Base-by-base conservation (phyloP, 164 flowering plant species). In the Stephania yunnanensis region DNA sequence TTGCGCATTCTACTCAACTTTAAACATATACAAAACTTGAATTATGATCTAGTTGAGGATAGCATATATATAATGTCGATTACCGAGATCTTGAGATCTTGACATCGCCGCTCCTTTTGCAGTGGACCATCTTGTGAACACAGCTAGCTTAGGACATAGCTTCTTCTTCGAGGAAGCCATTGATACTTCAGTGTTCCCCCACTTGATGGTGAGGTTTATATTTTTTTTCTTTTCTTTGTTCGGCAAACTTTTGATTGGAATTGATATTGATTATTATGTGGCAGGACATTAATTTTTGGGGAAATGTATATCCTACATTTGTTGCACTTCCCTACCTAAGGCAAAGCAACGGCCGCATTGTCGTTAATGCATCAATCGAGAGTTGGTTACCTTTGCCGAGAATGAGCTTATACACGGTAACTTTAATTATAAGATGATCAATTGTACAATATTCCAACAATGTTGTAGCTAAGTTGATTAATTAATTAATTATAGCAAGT, bases 51-150 rank as follows among this genome's bases (percentile, higher is more conserved):
- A 50, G 55, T 50, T 50, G 55, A 9, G 25, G 0, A 25, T 25
- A 25, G 25, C 25, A 25, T 25, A 53, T 53, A 53, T 55, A 12
- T 12, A 55, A 55, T 55, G n/a, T 13, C 12, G n/a, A 15, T 58
- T 58, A 19, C 17, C 17, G 53, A 48, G 65, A 58, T 58, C 0
- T 6, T 58, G 17, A 58, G 5, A 58, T 58, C 5, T 6, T 58
- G 17, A 58, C 6, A 58, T 66, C 3, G 42, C 22, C 10, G 42
- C 15, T 25, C 72, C 36, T 42, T 46, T 74, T 46, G 17, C 92
- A 93, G 99, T 95, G 82, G 97, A 93, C 86, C 99, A 95, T 86
- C 88, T 95, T 19, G 99, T 95, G 13, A 95, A 93, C 80, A 88
- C 93, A 2, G 89, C 89, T 46, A 91, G 94, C 85, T 77, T 95